Evolutionary conservation across 2,329 filamentous ascomycete genomes (phyloP), one percentile per base, ranked within the genome.

Genomic region (Clarireedia paspali): DNA sequence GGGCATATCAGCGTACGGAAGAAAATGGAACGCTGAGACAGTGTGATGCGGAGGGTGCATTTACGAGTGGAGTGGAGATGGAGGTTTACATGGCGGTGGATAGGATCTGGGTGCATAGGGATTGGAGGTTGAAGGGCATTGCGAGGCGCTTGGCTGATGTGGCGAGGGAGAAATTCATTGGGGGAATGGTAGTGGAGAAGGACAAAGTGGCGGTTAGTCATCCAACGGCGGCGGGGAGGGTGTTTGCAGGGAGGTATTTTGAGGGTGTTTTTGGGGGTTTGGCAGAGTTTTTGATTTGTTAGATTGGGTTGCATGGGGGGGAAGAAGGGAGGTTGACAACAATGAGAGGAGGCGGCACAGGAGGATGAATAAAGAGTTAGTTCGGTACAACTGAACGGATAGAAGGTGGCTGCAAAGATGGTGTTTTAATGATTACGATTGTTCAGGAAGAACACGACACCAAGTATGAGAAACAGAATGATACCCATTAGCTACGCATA

Each of bases 41-140:
- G 20, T 20, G 10, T 12, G 30, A 4, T 34, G 30, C 30, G 10
- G 30, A 34, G 10, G 30, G 30, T 4, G 30, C 10, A 5, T 34
- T 12, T 34, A 9, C 30, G 45, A 30, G n/a, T 20, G 15, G 2
- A 15, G 23, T 6, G 27, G 20, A 17, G 10, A 49, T 34, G 34
- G 59, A 55, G 6, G 27, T 44, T 20, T 36, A 44, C 47, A 51
- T 47, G 20, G 46, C 44, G 27, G 77, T 87, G 26, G 84, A 83
- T 24, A 76, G 84, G 30, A 82, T 87, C 61, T 87, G 84, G 84
- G 83, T 81, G 0, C 81, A 79, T 6, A 75, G 73, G 5, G 73
- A 75, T 2, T 77, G 80, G 57, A 75, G 83, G 34, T 71, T 78
- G 44, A 75, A 77, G 60, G 80, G 81, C 7, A 76, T 85, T 52